These are phyloP conservation scores for Podaxis rugospora DNA, from an alignment of 768 basidiomycete genomes.

Conservation along the genomic window DNA sequence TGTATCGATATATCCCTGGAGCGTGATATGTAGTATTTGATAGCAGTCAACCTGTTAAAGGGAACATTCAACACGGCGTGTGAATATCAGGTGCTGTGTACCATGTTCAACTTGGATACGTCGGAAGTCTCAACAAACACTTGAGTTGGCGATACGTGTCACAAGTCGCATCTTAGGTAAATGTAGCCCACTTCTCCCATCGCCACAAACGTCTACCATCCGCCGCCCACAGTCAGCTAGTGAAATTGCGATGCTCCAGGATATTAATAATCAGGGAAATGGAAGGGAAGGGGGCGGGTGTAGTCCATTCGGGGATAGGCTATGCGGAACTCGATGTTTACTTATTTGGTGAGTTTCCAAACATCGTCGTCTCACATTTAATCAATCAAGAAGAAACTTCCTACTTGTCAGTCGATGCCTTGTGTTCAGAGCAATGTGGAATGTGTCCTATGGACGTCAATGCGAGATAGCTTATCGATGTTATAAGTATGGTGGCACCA, in stretches of 20 bases:
- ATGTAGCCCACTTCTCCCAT: too few species aligned
- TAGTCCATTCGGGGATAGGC: background rate
- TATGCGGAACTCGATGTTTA: background rate
- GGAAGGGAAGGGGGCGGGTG: background rate
- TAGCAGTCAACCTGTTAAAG: background rate
- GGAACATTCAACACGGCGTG: background rate
- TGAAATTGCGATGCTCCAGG: background rate
- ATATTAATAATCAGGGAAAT: slow-evolving; percentile 7
- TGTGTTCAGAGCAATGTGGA: background rate
- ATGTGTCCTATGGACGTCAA: background rate
- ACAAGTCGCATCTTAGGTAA: background rate
- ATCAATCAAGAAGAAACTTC: background rate
- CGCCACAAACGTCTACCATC: too few species aligned
- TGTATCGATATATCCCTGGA: background rate
- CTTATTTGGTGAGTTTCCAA: background rate
- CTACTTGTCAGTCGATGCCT: background rate
- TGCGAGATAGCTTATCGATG: background rate
- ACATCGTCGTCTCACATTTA: background rate
- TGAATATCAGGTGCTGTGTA: background rate
- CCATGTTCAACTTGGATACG: background rate
- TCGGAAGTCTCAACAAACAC: background rate
- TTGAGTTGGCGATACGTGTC: background rate
- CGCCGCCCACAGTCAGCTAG: background rate
- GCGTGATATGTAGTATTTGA: background rate
- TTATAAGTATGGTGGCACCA: background rate